Conservation (phyloP, 805 yeast genomes). For the Yamadazyma akitaensis region DNA sequence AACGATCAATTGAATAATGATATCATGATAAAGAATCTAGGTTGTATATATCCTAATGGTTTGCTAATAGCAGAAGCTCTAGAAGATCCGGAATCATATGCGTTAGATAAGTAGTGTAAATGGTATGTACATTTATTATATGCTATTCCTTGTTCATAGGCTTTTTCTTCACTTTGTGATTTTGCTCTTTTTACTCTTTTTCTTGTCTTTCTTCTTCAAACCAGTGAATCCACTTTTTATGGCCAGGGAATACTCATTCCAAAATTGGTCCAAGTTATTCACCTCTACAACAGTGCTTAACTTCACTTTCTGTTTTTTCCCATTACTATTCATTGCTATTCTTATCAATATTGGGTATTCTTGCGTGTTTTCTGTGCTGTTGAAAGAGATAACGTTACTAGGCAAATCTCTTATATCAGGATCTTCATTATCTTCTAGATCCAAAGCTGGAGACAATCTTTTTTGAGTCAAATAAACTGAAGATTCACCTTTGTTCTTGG, state of each 20-base stretch:
- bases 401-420: slow-evolving; percentile 27
- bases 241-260: slow-evolving; percentile 69
- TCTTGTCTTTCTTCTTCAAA: slow-evolving; percentile 77
- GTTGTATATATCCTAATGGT: slow-evolving; percentile 43
- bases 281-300: slow-evolving; percentile 70
- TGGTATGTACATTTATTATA: neutral
- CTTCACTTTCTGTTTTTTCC: slow-evolving; percentile 51
- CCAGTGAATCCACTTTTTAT: slow-evolving; percentile 74
- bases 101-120: neutral
- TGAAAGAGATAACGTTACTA: slow-evolving; percentile 19
- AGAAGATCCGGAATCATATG: neutral
- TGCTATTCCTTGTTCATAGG: neutral
- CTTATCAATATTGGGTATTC: slow-evolving; percentile 66
- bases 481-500: slow-evolving; percentile 38
- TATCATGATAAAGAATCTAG: slow-evolving; percentile 57
- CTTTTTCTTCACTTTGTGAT: neutral
- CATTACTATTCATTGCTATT: slow-evolving; percentile 51
- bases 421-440: slow-evolving; percentile 18
- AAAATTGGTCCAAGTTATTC: slow-evolving; percentile 62
- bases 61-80: slow-evolving; percentile 57
- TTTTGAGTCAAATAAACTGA: slow-evolving; percentile 62
- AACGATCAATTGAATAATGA: slow-evolving; percentile 28
- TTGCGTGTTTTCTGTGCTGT: slow-evolving; percentile 20
- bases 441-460: slow-evolving; percentile 34
- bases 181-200: slow-evolving; percentile 55